phyloP scores from a whole-genome alignment of 768 basidiomycete species.

The Pleurotus platypus region DNA sequence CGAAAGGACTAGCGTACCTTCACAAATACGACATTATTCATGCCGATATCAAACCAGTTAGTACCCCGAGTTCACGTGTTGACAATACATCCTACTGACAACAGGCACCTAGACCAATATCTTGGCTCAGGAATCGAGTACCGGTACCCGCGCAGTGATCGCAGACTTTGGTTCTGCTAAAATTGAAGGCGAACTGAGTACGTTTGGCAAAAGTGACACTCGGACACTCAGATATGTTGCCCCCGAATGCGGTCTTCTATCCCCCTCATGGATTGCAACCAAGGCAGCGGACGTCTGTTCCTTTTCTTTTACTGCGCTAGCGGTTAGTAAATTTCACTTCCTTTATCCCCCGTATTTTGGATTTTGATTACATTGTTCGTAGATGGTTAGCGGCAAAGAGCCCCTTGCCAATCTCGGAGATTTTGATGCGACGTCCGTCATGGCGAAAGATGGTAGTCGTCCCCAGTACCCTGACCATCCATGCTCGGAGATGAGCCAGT shows the following conservation, averaged over 20 bases:
- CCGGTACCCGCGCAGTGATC: background rate
- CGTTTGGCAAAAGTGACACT: background rate
- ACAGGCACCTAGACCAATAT: background rate
- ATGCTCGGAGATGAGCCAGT: background rate
- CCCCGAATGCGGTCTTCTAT: background rate
- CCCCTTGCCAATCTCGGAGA: background rate
- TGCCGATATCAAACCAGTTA: slow-evolving; percentile 6
- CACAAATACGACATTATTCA: background rate
- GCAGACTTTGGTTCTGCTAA: background rate
- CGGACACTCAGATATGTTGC: background rate
- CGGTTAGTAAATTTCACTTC: background rate
- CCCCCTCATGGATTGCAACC: background rate
- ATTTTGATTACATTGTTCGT: too few species aligned
- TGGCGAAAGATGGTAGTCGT: background rate
- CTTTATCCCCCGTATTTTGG: background rate
- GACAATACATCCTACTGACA: background rate
- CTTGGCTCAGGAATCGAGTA: background rate
- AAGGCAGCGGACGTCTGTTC: background rate
- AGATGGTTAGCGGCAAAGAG: background rate
- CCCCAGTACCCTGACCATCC: background rate
- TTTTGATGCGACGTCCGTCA: background rate
- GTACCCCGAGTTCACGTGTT: background rate
- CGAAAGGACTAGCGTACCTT: background rate
- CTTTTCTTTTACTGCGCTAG: background rate
- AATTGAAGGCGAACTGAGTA: background rate